phyloP scores from a whole-genome alignment of 1,284 basidiomycete genomes.

The Inonotus hispidus region DNA sequence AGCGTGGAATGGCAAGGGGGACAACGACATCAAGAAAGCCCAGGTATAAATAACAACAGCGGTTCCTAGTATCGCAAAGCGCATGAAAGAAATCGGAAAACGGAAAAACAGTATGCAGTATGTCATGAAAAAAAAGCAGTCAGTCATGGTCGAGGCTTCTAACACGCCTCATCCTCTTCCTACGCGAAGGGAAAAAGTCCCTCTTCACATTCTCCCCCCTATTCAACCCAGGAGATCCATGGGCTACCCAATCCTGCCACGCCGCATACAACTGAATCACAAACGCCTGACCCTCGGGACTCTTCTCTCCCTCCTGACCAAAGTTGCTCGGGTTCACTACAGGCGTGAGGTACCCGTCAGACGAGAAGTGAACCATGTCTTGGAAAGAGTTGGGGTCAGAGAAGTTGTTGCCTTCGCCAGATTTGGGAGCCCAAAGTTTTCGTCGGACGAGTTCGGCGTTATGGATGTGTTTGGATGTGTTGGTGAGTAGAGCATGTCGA shows the following conservation, averaged over 20 bases:
- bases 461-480: slow-evolving; percentile 44
- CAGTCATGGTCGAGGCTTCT: not conserved
- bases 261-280: slow-evolving; percentile 65
- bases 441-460: slow-evolving; percentile 54
- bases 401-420: slow-evolving; percentile 4
- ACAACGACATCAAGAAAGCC: too few species aligned
- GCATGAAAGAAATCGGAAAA: too few species aligned
- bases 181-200: not conserved
- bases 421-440: slow-evolving; percentile 37
- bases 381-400: slow-evolving; percentile 21
- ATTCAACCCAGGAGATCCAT: slow-evolving; percentile 44
- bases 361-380: slow-evolving; percentile 41
- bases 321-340: slow-evolving; percentile 68
- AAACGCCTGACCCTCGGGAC: slow-evolving; percentile 63
- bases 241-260: slow-evolving; percentile 60
- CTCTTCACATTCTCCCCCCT: not conserved
- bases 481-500: slow-evolving; percentile 51
- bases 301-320: slow-evolving; percentile 40
- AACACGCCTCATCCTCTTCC: not conserved
- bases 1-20: too few species aligned
- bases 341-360: slow-evolving; percentile 56
- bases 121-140: too few species aligned
- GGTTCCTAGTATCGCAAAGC: too few species aligned
- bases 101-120: too few species aligned
- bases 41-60: too few species aligned